These are phyloP conservation scores for Pecoramyces ruminantium DNA, from an alignment of 192 early-diverging fungal genomes.

Conservation along the genomic window DNA sequence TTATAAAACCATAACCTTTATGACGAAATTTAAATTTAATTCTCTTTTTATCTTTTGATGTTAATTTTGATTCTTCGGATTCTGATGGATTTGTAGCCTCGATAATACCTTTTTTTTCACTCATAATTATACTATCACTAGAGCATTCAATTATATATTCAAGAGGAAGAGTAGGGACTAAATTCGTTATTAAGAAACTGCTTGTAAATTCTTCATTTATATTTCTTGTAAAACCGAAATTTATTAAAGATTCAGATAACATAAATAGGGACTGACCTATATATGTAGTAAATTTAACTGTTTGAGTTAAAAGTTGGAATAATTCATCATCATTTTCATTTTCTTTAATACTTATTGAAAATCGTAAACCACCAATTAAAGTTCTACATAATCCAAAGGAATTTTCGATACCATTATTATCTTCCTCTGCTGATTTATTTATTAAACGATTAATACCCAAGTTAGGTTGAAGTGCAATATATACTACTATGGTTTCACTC, in stretches of 20 bases:
- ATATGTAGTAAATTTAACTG: slow-evolving; percentile 60
- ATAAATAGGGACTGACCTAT: slow-evolving; percentile 65
- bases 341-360: slow-evolving; percentile 39
- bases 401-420: slow-evolving; percentile 6
- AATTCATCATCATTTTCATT: slow-evolving; percentile 7
- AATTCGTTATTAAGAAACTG: slow-evolving; percentile 49
- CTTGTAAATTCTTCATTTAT: slow-evolving; percentile 30
- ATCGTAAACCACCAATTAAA: slow-evolving; percentile 71
- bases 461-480: slow-evolving; percentile 59
- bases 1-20: slow-evolving; percentile 34
- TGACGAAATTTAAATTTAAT: slow-evolving; percentile 41
- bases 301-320: slow-evolving; percentile 41
- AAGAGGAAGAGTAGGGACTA: slow-evolving; percentile 48
- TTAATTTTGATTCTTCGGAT: neutral
- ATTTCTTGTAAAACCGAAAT: slow-evolving; percentile 37
- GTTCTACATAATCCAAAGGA: slow-evolving; percentile 31
- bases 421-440: neutral
- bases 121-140: neutral
- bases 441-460: slow-evolving; percentile 1
- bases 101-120: neutral
- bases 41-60: neutral
- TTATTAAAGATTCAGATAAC: slow-evolving; percentile 42
- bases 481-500: slow-evolving; percentile 33
- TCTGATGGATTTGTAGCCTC: neutral
- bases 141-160: slow-evolving; percentile 37